These are phyloP conservation scores for Boletus albobrunnescens DNA, from an alignment of 1,284 basidiomycete genomes.

Conservation along the genomic window DNA sequence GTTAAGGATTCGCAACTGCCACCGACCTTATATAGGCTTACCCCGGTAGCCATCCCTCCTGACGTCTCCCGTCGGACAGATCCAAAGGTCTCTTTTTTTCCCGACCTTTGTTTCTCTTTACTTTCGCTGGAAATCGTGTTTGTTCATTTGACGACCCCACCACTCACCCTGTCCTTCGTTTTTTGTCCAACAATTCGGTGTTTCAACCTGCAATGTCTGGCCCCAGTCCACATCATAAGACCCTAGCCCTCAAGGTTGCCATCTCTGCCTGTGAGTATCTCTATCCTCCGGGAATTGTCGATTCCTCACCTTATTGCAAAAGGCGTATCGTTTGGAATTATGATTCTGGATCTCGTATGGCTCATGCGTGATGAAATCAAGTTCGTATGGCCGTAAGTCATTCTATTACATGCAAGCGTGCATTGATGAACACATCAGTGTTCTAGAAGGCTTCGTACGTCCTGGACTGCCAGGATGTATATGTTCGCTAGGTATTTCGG, in stretches of 20 bases:
- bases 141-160: too few species aligned
- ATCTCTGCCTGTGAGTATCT: constrained; percentile 11
- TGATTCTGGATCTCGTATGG: constrained; percentile 17
- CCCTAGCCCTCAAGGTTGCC: constrained; percentile 6
- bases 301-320: neutral
- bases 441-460: constrained; percentile 10
- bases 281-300: neutral
- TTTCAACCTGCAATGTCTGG: neutral
- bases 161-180: neutral
- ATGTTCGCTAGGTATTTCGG: constrained; percentile 16
- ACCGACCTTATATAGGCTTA: constrained; percentile 6
- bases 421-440: neutral
- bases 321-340: constrained; percentile 10
- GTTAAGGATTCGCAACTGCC: neutral
- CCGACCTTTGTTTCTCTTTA: neutral
- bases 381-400: constrained; percentile 19
- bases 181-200: neutral
- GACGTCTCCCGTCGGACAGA: neutral
- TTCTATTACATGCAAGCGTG: neutral
- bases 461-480: constrained; percentile 12
- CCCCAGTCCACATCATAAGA: neutral
- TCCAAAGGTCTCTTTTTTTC: neutral
- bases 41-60: neutral
- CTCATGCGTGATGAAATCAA: constrained; percentile 17
- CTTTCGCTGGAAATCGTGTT: too few species aligned